Base-by-base conservation (phyloP, 345 rosid species). In the Reutealis trisperma region DNA sequence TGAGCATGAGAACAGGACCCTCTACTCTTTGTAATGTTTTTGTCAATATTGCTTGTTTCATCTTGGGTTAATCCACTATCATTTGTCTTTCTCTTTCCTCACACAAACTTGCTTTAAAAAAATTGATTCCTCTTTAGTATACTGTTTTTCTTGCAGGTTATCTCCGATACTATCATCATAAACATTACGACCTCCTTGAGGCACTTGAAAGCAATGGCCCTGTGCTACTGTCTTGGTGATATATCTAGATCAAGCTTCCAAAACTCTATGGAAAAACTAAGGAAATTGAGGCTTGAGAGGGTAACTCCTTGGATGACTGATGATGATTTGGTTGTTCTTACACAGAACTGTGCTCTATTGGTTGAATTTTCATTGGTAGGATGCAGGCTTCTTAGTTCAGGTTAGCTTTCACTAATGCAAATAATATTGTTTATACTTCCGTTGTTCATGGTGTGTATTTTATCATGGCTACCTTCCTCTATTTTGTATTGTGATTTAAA, bases 261-360 rank as follows among this genome's bases (percentile, higher is more conserved):
- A 72, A 68, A 79, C 37, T 68, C 82, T 22, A 52, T 84, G 81
- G 90, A 88, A 45, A 82, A 84, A 71, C 80, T 92, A 66, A 81
- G 82, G 76, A 92, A 82, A 79, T 79, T 92, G 78, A 88, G 75
- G 87, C 94, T 93, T 74, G 85, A 87, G 81, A 85, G 97, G 71
- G 97, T 92, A 76, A 77, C 95, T 59, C 91, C 91, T 72, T 90
- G 91, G 93, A 85, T 93, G 95, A 86, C 88, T 79, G 84, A 85
- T 66, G 74, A 86, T 70, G 89, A 92, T 77, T 86, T 93, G 84
- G 62, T 83, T 71, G 76, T 86, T 77, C 89, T 93, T 72, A 85
- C 91, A 51, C 88, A 82, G 65, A 88, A 78, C 81, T 88, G 70
- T 84, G 78, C 78, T 12, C 87, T 84, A 61, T 73, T 93, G 85